These are phyloP conservation scores for Harrya chromipes DNA, from an alignment of 768 basidiomycete genomes.

Conservation along the genomic window DNA sequence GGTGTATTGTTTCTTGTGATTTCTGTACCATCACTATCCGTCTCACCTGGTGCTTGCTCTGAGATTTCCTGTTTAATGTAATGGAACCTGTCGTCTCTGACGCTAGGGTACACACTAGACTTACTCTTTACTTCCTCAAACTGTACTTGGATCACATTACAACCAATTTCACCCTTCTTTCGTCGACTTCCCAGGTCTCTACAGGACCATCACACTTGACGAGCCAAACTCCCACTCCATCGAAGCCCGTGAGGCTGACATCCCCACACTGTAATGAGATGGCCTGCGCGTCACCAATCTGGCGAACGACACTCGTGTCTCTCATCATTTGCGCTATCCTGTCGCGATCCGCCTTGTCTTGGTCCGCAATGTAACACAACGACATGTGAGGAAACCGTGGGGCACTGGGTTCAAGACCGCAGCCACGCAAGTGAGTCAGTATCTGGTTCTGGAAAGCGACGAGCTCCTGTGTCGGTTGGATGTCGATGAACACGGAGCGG, in stretches of 20 bases:
- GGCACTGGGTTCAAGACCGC: conserved; percentile 42
- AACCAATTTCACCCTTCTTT: conserved; percentile 34
- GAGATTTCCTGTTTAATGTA: neutral
- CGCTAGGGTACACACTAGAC: too few relatives aligned
- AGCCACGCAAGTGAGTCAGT: conserved; percentile 32
- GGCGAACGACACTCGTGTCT: conserved; percentile 32
- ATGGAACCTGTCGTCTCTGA: neutral
- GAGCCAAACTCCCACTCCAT: conserved; percentile 54
- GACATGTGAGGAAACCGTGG: conserved; percentile 72
- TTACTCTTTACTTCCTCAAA: neutral
- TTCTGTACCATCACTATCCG: neutral
- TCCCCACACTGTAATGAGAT: conserved; percentile 24
- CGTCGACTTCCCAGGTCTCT: conserved; percentile 48
- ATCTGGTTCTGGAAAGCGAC: conserved; percentile 47
- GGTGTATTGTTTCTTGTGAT: neutral
- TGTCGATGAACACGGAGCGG: conserved; percentile 62
- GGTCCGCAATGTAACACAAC: conserved; percentile 66
- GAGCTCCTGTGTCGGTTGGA: conserved; percentile 46
- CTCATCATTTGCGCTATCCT: conserved; percentile 44
- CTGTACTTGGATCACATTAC: neutral
- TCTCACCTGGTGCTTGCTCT: neutral
- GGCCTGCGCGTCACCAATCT: conserved; percentile 25
- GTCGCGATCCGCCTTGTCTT: conserved; percentile 55
- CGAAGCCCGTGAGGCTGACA: conserved; percentile 42
- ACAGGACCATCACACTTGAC: conserved; percentile 59